Conservation (phyloP, 163 green algal species). For the Prototheca wickerhamii region DNA sequence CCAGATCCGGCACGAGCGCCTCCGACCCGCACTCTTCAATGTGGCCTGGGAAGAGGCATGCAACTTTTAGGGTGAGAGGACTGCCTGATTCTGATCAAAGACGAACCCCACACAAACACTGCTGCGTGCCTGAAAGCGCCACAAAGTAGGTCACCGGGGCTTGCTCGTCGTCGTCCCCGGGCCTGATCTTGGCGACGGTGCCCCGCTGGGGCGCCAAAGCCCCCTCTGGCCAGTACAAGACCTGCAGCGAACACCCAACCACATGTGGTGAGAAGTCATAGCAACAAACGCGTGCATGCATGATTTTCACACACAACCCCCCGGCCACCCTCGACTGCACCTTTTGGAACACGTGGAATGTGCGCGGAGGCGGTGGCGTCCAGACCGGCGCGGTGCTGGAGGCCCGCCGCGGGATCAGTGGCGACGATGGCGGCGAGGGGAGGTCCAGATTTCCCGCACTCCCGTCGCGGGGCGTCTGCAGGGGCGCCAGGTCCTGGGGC, state of each 20-base stretch:
- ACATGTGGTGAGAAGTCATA: background rate
- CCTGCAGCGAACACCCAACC: slow-evolving; percentile 1
- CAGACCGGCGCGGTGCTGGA: slow-evolving; percentile 4
- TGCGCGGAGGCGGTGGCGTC: slow-evolving; percentile 8
- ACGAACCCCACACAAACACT: background rate
- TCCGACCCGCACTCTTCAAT: slow-evolving; percentile 2
- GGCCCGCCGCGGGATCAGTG: slow-evolving; percentile 1
- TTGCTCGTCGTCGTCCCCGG: background rate
- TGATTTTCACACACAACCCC: too few relatives aligned
- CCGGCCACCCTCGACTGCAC: slow-evolving; percentile 3
- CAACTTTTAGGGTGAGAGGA: background rate
- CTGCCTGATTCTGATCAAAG: background rate
- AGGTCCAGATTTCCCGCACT: too few relatives aligned
- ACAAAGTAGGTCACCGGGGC: slow-evolving; percentile 17
- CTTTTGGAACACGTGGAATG: slow-evolving; percentile 17
- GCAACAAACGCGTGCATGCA: too few relatives aligned
- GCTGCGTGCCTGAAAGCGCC: slow-evolving; percentile 11
- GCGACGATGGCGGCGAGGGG: too few relatives aligned
- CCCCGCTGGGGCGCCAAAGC: background rate
- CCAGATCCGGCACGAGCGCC: slow-evolving; percentile 7
- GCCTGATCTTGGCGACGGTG: slow-evolving; percentile 14
- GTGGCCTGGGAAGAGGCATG: slow-evolving; percentile 12
- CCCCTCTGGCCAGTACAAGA: slow-evolving; percentile 11
- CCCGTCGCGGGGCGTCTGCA: too few relatives aligned
- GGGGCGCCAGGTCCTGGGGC: too few relatives aligned